Conservation (phyloP, 139 green algal genomes). For the Haematococcus lacustris region DNA sequence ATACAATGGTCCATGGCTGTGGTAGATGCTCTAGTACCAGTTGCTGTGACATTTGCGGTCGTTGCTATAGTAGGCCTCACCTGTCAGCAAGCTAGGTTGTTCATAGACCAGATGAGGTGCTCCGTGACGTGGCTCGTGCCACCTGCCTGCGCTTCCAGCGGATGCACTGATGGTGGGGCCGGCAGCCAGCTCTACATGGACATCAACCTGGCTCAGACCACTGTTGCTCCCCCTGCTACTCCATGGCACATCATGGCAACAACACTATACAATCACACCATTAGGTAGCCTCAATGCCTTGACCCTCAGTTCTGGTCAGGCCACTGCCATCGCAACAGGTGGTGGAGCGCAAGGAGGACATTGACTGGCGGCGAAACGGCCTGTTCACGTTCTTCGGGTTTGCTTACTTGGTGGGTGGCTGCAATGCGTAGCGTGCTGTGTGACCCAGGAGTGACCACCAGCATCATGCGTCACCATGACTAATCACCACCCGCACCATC, state of each 20-base stretch:
- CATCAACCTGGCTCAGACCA: background rate
- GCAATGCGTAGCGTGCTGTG: background rate
- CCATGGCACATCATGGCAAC: background rate
- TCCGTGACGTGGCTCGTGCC: too few species aligned
- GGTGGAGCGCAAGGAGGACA: slow-evolving; percentile 61
- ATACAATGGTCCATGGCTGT: too few species aligned
- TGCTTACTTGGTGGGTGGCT: slow-evolving; percentile 48
- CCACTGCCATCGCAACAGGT: slow-evolving; percentile 38
- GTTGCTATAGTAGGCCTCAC: too few species aligned
- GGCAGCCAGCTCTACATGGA: background rate
- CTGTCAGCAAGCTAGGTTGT: too few species aligned
- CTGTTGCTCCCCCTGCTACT: background rate
- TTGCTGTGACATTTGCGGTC: too few species aligned
- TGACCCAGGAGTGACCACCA: too few species aligned
- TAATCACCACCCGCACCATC: too few species aligned
- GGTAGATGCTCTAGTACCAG: too few species aligned
- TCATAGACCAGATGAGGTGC: too few species aligned
- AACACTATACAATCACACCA: background rate
- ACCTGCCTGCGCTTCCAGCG: too few species aligned
- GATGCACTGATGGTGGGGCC: background rate
- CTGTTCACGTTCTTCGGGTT: slow-evolving; percentile 79
- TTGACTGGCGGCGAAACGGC: slow-evolving; percentile 71
- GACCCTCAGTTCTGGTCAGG: background rate
- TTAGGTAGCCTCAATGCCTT: background rate
- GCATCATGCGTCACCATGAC: too few species aligned